phyloP scores from a whole-genome alignment of 768 basidiomycete genomes.

The Podaxis pistillaris region DNA sequence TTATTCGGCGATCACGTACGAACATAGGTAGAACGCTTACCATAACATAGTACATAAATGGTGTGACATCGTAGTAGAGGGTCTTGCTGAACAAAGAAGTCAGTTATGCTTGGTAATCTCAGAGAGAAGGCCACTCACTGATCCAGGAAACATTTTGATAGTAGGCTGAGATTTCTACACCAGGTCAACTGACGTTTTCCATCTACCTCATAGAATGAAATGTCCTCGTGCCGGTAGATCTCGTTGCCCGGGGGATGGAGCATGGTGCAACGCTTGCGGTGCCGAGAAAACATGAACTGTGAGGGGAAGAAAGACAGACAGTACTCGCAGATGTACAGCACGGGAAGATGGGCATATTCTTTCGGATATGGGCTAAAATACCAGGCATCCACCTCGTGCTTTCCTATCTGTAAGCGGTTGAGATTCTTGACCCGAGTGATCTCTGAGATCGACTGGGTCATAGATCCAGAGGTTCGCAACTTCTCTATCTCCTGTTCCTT shows the following conservation, averaged over 20 bases:
- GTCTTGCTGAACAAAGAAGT: constrained; percentile 70
- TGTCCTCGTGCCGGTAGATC: constrained; percentile 96
- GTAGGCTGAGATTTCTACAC: constrained; percentile 94
- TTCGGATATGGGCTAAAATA: constrained; percentile 99
- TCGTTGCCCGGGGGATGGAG: constrained; percentile 98
- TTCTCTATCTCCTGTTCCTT: constrained; percentile 99
- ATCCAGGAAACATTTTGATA: constrained; percentile 98
- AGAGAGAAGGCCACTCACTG: constrained; percentile 59
- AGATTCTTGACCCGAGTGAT: constrained; percentile 98
- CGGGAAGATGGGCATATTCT: constrained; percentile 94
- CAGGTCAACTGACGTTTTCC: constrained; percentile 94
- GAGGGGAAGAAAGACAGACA: constrained; percentile 93
- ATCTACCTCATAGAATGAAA: constrained; percentile 98
- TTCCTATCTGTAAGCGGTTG: constrained; percentile 93
- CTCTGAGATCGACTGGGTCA: constrained; percentile 99
- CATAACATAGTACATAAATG: constrained; percentile 99
- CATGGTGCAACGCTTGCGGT: constrained; percentile 88
- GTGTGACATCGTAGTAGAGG: constrained; percentile 98
- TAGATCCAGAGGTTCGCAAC: constrained; percentile 93
- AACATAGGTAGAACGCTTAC: constrained; percentile 38
- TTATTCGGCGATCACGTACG: constrained; percentile 9
- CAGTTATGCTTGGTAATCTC: constrained; percentile 16
- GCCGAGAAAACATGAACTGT: constrained; percentile 86
- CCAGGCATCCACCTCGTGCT: constrained; percentile 99
- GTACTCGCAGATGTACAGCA: constrained; percentile 98